phyloP scores from a whole-genome alignment of 768 basidiomycete genomes.

The Dentipellis sp. region DNA sequence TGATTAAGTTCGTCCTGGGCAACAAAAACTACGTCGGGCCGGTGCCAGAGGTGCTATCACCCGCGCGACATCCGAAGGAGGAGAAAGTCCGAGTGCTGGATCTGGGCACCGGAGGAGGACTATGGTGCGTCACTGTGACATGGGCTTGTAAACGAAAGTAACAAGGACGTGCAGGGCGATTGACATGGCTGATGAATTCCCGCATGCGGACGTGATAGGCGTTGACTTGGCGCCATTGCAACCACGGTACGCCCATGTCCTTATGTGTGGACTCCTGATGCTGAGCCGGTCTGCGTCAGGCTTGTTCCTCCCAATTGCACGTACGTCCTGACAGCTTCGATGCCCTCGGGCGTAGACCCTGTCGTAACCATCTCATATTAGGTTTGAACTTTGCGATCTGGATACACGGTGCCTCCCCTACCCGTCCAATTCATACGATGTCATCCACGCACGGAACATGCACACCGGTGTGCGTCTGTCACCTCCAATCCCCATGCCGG shows the following conservation, averaged over 20 bases:
- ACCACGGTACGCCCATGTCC: constrained; percentile 38
- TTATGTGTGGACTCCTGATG: background rate
- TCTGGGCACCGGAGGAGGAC: constrained; percentile 58
- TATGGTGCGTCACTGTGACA: constrained; percentile 34
- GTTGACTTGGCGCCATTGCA: constrained; percentile 68
- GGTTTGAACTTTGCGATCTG: constrained; percentile 66
- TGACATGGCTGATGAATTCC: constrained; percentile 68
- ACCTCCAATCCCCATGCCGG: constrained; percentile 7
- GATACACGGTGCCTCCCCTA: constrained; percentile 55
- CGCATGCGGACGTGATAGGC: constrained; percentile 54
- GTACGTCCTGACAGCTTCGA: constrained; percentile 31
- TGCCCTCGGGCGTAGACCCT: background rate
- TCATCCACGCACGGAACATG: constrained; percentile 62
- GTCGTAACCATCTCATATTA: constrained; percentile 16
- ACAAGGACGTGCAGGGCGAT: constrained; percentile 41
- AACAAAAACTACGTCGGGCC: constrained; percentile 63
- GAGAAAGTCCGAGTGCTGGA: constrained; percentile 41
- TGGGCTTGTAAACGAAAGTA: background rate
- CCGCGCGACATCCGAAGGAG: constrained; percentile 21
- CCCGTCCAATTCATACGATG: constrained; percentile 51
- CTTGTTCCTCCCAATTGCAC: constrained; percentile 65
- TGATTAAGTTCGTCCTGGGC: constrained; percentile 57
- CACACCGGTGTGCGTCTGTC: constrained; percentile 48
- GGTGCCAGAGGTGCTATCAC: constrained; percentile 43
- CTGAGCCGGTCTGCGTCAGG: constrained; percentile 22